Evolutionary conservation across 2,329 filamentous ascomycete genomes (phyloP), one percentile per base, ranked within the genome.

Genomic region (Ceratocystis ficicola): DNA sequence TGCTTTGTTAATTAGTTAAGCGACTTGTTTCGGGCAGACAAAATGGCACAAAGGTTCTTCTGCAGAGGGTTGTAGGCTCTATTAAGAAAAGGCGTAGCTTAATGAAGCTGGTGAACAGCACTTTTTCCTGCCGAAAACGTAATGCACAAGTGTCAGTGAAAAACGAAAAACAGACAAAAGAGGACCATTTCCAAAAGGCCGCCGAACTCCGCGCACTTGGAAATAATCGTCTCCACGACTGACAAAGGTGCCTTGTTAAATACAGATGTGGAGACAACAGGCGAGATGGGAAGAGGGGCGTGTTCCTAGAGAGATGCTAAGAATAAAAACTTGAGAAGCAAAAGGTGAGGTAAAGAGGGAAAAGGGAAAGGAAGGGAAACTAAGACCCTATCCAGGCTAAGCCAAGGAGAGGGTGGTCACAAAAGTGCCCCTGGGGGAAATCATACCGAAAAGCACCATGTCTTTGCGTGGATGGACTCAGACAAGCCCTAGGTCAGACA

Each of bases 41-140:
- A 52, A 52, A 41, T 44, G 25, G 60, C 36, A 62, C 60, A 62
- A 62, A 62, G 60, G 36, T 62, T 62, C 60, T 62, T 62, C 60
- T 12, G 36, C 2, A 62, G 17, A 62, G 30, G 8, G 22, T 46
- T 2, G 20, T 22, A 25, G 22, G 48, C 20, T 52, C 25, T 52
- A 22, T 25, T 25, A 28, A 50, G n/a, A 50, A 15, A 22, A 28
- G 12, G 48, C 20, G 5, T 6, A 52, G 48, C 48, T 25, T 25
- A 25, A 52, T 15, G 15, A 52, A 52, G 48, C 20, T 6, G 25
- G 22, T 25, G 15, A 22, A 30, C 2, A 32, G 62, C 44, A 57
- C 48, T 20, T 64, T 52, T 64, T 46, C 28, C 44, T 28, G 20
- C 44, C 52, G 46, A 46, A 36, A 48, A 64, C 28, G 46, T 48